Evolutionary conservation across 805 yeast genomes (phyloP), one percentile per base, ranked within the genome.

Genomic region (Yamadazyma olivae): DNA sequence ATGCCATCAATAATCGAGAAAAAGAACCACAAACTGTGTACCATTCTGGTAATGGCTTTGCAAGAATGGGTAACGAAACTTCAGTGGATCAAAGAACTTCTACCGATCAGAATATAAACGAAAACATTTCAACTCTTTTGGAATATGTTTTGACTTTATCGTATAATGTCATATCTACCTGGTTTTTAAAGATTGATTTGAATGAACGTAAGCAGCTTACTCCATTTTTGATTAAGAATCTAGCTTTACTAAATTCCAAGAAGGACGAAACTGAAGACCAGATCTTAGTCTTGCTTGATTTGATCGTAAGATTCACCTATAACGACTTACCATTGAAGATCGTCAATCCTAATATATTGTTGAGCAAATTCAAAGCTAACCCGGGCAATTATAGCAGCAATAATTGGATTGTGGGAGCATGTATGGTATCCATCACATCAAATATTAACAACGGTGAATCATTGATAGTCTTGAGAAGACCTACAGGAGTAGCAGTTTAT

Each of bases 171-270:
- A 75, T 88, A 17, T 64, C 82, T 1, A 70, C 73, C 28, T 84
- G 95, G 90, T 86, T 80, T 45, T 58, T 86, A 47, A 75, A 80
- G 38, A 71, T 87, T 53, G 69, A 70, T 13, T 41, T 81, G 40
- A 60, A 59, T n/a, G 80, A 79, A 32, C 67, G 95, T 28, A 70
- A 71, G 33, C 66, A 70, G 24, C 49, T 86, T 24, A 75, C 83
- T 1, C 71, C 86, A 2, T 88, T 77, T 49, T 68, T 88, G 9
- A 68, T 79, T 25, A 72, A 76, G 38, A 79, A 77, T 43, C 46
- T 60, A 2, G 60, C 58, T 17, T 43, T 56, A 6, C 45, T 53
- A 15, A 51, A 38, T 26, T 14, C 49, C 4, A 40, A 57, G 14
- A 44, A 45, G 14, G 45, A 51, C 32, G 51, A 48, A 27, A 46